A percentile compares a stretch with the other conserved stretches of the same genome.
Conservation (phyloP, 2,329 filamentous ascomycete genomes). For the Claviceps fusiformis region DNA sequence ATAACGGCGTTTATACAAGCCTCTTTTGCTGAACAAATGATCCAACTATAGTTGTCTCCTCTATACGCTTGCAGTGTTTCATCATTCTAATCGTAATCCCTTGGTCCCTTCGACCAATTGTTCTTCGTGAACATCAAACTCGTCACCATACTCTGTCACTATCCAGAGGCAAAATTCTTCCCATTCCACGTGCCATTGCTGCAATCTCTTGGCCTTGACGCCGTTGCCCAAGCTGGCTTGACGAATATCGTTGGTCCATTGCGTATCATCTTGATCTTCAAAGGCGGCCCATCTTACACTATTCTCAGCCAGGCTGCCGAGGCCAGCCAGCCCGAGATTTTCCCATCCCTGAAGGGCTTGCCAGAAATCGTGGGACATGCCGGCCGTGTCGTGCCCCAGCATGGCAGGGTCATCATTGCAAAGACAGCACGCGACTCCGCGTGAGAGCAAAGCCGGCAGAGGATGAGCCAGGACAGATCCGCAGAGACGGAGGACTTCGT, state of each 20-base stretch:
- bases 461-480: conserved; percentile 65
- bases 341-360: conserved; percentile 84
- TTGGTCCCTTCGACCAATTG: neutral
- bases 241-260: conserved; percentile 61
- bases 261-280: conserved; percentile 58
- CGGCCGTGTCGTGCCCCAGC: conserved; percentile 66
- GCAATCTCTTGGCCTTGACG: conserved; percentile 56
- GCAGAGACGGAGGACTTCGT: conserved; percentile 72
- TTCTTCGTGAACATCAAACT: conserved; percentile 34
- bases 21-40: neutral
- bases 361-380: conserved; percentile 86
- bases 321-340: conserved; percentile 73
- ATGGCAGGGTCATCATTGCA: conserved; percentile 89
- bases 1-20: neutral
- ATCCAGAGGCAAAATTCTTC: conserved; percentile 88
- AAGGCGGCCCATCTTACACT: conserved; percentile 82
- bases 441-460: conserved; percentile 68
- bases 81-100: neutral
- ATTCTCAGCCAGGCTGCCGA: conserved; percentile 83
- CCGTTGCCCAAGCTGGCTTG: conserved; percentile 60
- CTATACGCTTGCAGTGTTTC: neutral
- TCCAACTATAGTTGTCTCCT: neutral
- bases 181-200: conserved; percentile 70
- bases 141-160: conserved; percentile 57
- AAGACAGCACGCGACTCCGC: conserved; percentile 71